phyloP scores from a whole-genome alignment of 805 yeast species.

The Barnettozyma siamensis region DNA sequence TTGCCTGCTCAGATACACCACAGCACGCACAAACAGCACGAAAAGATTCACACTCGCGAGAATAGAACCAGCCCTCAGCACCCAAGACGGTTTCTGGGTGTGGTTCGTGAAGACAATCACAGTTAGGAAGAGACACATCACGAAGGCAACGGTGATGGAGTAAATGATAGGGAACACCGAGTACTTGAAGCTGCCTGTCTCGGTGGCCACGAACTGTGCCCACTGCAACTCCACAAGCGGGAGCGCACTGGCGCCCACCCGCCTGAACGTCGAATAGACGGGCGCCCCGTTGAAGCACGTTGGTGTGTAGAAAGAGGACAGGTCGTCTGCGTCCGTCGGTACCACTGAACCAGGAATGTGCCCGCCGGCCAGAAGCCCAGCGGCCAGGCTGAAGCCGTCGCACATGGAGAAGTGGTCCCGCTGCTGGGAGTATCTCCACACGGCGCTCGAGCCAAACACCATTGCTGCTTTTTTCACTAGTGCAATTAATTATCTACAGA shows the following conservation, averaged over 20 bases:
- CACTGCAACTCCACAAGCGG: constrained; percentile 46
- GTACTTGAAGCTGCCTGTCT: constrained; percentile 43
- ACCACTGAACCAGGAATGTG: no score
- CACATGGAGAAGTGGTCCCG: constrained; percentile 28
- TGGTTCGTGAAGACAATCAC: constrained; percentile 60
- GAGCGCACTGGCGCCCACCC: constrained; percentile 26
- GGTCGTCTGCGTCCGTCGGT: no score
- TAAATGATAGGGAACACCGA: constrained; percentile 58
- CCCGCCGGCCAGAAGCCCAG: constrained; percentile 29
- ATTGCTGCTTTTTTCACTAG: constrained; percentile 5
- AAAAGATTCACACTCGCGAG: constrained; percentile 52
- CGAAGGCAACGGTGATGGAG: constrained; percentile 58
- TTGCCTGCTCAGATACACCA: constrained; percentile 42
- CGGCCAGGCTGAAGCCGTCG: constrained; percentile 21
- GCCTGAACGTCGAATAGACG: constrained; percentile 29
- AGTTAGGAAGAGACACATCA: constrained; percentile 57
- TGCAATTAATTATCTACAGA: background rate
- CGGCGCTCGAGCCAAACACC: constrained; percentile 23
- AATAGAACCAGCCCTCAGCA: constrained; percentile 44
- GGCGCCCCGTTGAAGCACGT: constrained; percentile 31
- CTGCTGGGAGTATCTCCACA: constrained; percentile 30
- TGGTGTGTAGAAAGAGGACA: constrained; percentile 26
- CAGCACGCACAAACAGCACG: constrained; percentile 42
- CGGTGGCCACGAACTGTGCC: constrained; percentile 34
- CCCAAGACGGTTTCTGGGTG: constrained; percentile 52